phyloP scores from a whole-genome alignment of 164 flowering plant genomes.

The Tetrastigma voinierianum region DNA sequence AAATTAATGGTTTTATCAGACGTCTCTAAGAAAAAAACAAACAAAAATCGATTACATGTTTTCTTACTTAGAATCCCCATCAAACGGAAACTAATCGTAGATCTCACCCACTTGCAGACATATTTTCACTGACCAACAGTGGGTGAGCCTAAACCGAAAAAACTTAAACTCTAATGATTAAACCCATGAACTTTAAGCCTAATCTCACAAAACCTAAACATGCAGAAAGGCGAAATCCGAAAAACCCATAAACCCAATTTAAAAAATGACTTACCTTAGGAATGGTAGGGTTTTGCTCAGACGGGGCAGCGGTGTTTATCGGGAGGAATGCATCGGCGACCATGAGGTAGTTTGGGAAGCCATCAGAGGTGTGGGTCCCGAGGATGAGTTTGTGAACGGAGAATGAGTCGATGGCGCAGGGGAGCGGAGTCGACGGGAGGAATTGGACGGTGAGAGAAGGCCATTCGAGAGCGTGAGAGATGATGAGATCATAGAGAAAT shows the following conservation, averaged over 20 bases:
- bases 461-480: constrained; percentile 90
- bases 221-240: too few species aligned
- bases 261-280: constrained; percentile 33
- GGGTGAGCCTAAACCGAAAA: too few species aligned
- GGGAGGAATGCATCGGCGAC: constrained; percentile 78
- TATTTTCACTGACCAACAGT: too few species aligned
- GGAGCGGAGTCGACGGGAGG: constrained; percentile 50
- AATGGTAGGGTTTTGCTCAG: constrained; percentile 14
- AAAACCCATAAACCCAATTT: background rate
- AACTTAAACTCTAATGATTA: too few species aligned
- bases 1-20: too few species aligned
- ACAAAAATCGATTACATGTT: too few species aligned
- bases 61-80: too few species aligned
- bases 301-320: constrained; percentile 1
- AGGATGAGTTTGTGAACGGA: constrained; percentile 65
- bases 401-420: constrained; percentile 24
- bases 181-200: too few species aligned
- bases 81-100: too few species aligned
- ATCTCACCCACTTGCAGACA: too few species aligned
- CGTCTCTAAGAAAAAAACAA: too few species aligned
- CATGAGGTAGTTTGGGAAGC: constrained; percentile 70
- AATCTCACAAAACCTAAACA: too few species aligned
- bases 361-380: constrained; percentile 89
- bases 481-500: constrained; percentile 73
- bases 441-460: constrained; percentile 94